Evolutionary conservation across 306 rosid species (phyloP).

Genomic region (Prunus mira): DNA sequence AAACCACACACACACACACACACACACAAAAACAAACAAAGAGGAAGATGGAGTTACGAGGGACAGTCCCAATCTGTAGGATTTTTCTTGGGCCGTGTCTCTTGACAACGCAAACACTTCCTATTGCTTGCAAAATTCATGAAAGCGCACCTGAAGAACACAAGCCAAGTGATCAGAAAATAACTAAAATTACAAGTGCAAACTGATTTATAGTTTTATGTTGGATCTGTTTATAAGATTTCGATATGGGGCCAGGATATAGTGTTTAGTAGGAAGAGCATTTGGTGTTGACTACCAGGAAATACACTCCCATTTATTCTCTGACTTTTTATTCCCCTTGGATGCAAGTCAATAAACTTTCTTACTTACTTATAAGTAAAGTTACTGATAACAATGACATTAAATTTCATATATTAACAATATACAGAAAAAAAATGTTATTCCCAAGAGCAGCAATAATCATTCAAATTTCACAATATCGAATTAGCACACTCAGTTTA

Average conservation of each 20-base stretch:
- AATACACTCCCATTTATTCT: too few relatives aligned
- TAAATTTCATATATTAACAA: too few relatives aligned
- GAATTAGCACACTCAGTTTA: background rate
- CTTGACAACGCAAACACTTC: constrained; percentile 68
- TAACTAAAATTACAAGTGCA: background rate
- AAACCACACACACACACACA: background rate
- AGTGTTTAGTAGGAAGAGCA: too few relatives aligned
- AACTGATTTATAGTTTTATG: background rate
- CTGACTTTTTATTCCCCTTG: background rate
- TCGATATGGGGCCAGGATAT: background rate
- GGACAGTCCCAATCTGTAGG: constrained; percentile 86
- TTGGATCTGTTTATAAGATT: background rate
- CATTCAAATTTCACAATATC: background rate
- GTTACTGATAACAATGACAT: background rate
- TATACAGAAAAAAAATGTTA: background rate
- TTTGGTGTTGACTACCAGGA: too few relatives aligned
- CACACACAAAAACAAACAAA: background rate
- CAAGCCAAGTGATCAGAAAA: constrained; percentile 3
- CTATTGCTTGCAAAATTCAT: constrained; percentile 73
- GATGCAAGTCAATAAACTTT: background rate
- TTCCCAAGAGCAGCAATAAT: background rate
- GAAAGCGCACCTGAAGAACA: constrained; percentile 65
- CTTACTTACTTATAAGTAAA: background rate
- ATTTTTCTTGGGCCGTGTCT: constrained; percentile 47
- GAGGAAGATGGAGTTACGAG: constrained; percentile 48